A percentile compares a stretch with the other conserved stretches of the same genome.
Conservation (phyloP, 306 rosid genomes). For the Echinosophora koreensis region DNA sequence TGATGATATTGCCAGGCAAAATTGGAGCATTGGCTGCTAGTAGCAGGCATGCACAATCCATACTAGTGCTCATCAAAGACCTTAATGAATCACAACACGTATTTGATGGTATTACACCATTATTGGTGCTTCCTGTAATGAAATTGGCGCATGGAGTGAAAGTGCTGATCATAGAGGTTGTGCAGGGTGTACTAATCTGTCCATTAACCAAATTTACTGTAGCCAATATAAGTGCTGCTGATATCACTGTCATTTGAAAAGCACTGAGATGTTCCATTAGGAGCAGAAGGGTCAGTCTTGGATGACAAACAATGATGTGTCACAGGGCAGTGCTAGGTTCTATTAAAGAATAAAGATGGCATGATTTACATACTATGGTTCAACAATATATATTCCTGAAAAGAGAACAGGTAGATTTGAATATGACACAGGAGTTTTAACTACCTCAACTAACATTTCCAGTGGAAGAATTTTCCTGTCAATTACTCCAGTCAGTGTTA, state of each 20-base stretch:
- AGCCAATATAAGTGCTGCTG: conserved; percentile 37
- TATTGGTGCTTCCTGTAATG: conserved; percentile 78
- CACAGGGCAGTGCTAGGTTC: conserved; percentile 1
- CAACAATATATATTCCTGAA: background rate
- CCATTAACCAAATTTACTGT: conserved; percentile 46
- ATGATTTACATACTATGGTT: conserved; percentile 47
- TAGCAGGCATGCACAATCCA: conserved; percentile 73
- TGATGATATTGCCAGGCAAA: conserved; percentile 47
- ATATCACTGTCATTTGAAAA: conserved; percentile 42
- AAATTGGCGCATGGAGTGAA: conserved; percentile 83
- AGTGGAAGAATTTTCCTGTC: conserved; percentile 28
- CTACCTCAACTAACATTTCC: conserved; percentile 56
- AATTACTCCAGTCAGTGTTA: background rate
- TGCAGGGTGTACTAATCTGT: conserved; percentile 67
- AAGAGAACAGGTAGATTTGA: conserved; percentile 43
- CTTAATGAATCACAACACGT: conserved; percentile 67
- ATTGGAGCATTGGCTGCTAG: conserved; percentile 70
- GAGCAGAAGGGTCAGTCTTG: background rate
- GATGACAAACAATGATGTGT: background rate
- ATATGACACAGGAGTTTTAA: conserved; percentile 64
- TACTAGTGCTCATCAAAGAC: conserved; percentile 49
- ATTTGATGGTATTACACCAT: conserved; percentile 54
- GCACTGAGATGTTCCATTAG: conserved; percentile 53
- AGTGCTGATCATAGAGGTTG: conserved; percentile 62
- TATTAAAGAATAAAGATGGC: conserved; percentile 22